Evolutionary conservation across 2,329 filamentous ascomycete species (phyloP).

Genomic region (Hypoxylon sp.): DNA sequence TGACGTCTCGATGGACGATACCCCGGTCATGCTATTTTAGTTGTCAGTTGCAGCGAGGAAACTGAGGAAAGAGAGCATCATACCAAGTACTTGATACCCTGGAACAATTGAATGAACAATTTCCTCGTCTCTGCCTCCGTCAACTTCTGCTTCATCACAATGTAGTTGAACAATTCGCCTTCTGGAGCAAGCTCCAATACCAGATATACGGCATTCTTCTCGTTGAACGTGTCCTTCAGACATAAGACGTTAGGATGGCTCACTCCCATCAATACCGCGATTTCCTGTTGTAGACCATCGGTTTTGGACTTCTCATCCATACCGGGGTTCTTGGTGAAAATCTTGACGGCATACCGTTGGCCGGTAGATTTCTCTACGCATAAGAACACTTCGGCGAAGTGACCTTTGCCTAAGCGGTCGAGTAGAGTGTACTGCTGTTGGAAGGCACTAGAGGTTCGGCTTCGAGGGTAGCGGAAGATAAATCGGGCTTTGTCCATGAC

Average conservation of each 20-base stretch:
- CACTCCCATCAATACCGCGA: conserved; percentile 96
- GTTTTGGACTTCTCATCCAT: conserved; percentile 86
- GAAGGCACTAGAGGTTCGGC: conserved; percentile 81
- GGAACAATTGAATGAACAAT: conserved; percentile 91
- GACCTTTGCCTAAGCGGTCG: conserved; percentile 91
- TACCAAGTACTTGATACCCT: conserved; percentile 95
- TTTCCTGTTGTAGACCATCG: conserved; percentile 93
- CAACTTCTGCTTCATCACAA: conserved; percentile 91
- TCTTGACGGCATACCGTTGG: conserved; percentile 89
- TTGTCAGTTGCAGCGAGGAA: conserved; percentile 50
- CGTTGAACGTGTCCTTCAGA: conserved; percentile 95
- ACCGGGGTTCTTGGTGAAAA: conserved; percentile 89
- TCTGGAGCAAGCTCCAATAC: conserved; percentile 91
- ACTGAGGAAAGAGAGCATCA: conserved; percentile 53
- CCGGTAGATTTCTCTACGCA: conserved; percentile 90
- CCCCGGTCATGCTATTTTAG: conserved; percentile 87
- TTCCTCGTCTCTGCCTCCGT: conserved; percentile 87
- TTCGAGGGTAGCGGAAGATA: conserved; percentile 90
- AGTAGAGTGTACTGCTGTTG: conserved; percentile 87
- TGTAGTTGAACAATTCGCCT: conserved; percentile 96
- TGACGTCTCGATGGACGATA: conserved; percentile 98
- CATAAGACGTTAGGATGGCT: conserved; percentile 94
- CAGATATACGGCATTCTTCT: conserved; percentile 90
- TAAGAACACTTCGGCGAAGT: conserved; percentile 94
- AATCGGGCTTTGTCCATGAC: conserved; percentile 89